Conservation (phyloP, 306 rosid genomes). For the Vigna trinervia region DNA sequence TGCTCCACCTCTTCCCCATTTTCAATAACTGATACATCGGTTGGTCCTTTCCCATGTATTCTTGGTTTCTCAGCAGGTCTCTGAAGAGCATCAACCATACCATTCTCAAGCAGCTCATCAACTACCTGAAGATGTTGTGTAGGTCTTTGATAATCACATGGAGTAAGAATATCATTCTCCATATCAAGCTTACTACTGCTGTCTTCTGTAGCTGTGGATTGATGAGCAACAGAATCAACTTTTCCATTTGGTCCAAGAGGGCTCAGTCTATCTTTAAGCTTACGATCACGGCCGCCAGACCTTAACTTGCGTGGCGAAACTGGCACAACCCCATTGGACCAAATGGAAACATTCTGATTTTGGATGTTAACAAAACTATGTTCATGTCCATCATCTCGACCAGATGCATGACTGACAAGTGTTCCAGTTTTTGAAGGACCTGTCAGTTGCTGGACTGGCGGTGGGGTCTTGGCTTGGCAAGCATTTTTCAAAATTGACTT, state of each 20-base stretch:
- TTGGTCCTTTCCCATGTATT: conserved; percentile 55
- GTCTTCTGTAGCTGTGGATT: conserved; percentile 66
- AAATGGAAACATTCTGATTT: conserved; percentile 62
- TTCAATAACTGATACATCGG: conserved; percentile 53
- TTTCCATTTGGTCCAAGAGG: conserved; percentile 96
- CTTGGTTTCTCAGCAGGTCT: conserved; percentile 60
- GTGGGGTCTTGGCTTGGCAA: conserved; percentile 84
- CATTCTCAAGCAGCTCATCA: conserved; percentile 75
- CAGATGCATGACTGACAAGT: conserved; percentile 59
- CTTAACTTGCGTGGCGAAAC: conserved; percentile 75
- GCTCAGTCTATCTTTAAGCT: conserved; percentile 89
- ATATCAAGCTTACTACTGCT: conserved; percentile 63
- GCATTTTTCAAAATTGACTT: conserved; percentile 88
- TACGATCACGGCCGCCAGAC: conserved; percentile 77
- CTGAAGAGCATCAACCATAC: conserved; percentile 54
- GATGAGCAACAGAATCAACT: conserved; percentile 61
- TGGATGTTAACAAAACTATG: conserved; percentile 57
- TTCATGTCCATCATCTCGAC: conserved; percentile 76
- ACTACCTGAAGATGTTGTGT: conserved; percentile 73
- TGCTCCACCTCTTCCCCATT: conserved; percentile 77
- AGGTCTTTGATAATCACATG: conserved; percentile 86
- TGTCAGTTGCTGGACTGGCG: conserved; percentile 53
- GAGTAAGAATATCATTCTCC: conserved; percentile 75
- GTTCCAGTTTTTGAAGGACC: conserved; percentile 60
- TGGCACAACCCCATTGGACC: conserved; percentile 89